These are phyloP conservation scores for Cordyceps cicadae DNA, from an alignment of 2,329 filamentous ascomycete genomes.

Conservation along the genomic window DNA sequence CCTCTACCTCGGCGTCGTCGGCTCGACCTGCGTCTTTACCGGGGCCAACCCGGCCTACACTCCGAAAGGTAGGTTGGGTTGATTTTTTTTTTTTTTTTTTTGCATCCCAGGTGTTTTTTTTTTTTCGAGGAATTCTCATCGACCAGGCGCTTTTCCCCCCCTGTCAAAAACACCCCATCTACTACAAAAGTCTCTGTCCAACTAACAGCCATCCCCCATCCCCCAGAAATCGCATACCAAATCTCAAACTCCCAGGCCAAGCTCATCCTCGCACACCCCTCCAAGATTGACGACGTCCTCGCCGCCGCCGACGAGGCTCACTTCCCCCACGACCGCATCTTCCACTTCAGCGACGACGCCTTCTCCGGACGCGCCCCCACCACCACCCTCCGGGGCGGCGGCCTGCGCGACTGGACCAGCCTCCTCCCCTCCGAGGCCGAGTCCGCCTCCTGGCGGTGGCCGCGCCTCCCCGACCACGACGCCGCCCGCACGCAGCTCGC, in stretches of 20 bases:
- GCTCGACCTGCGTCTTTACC: slow-evolving; percentile 44
- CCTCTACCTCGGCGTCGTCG: slow-evolving; percentile 45
- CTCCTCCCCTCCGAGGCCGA: slow-evolving; percentile 27
- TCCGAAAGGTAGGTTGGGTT: slow-evolving; percentile 28
- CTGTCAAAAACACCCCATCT: too few relatives aligned
- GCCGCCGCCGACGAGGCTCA: slow-evolving; percentile 32
- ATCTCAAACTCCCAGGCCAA: slow-evolving; percentile 43
- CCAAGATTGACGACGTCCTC: slow-evolving; percentile 34
- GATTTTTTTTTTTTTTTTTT: too few relatives aligned
- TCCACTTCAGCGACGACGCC: slow-evolving; percentile 37
- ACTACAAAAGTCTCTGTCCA: too few relatives aligned
- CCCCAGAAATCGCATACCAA: slow-evolving; percentile 41
- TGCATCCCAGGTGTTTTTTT: too few relatives aligned
- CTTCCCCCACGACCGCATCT: slow-evolving; percentile 35
- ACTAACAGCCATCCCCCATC: too few relatives aligned
- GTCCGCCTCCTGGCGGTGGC: slow-evolving; percentile 33
- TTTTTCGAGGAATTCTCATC: too few relatives aligned
- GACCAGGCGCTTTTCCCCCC: too few relatives aligned
- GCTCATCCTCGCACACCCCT: slow-evolving; percentile 40
- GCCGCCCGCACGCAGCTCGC: slow-evolving; percentile 28
- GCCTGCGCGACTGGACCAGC: slow-evolving; percentile 34
- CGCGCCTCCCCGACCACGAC: slow-evolving; percentile 22
- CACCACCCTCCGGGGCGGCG: slow-evolving; percentile 19
- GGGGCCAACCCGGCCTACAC: slow-evolving; percentile 47
- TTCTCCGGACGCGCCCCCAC: slow-evolving; percentile 20